Conservation (phyloP, 768 basidiomycete genomes). For the Obba rivulosa region DNA sequence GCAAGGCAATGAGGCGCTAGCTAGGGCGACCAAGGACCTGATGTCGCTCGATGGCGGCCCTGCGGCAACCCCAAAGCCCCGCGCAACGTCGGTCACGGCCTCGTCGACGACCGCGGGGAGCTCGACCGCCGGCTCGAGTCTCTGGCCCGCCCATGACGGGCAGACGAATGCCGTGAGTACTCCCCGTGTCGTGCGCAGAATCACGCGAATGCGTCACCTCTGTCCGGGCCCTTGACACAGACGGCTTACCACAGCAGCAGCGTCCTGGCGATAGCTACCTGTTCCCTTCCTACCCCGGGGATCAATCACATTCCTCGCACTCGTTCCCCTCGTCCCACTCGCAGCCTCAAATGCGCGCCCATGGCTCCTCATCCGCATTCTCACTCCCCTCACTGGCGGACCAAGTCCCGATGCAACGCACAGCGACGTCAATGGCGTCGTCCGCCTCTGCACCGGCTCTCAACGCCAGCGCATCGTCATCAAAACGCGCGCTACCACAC, state of each 20-base stretch:
- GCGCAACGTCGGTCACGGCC: background rate
- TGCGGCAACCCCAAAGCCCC: slow-evolving; percentile 4
- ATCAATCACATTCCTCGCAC: too few species aligned
- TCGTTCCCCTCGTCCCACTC: background rate
- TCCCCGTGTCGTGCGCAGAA: background rate
- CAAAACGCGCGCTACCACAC: slow-evolving; percentile 7
- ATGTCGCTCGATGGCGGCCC: slow-evolving; percentile 53
- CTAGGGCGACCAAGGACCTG: slow-evolving; percentile 79
- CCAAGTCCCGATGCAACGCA: background rate
- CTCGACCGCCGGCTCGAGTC: slow-evolving; percentile 3
- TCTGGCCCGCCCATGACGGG: slow-evolving; percentile 11
- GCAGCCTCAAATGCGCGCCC: slow-evolving; percentile 6
- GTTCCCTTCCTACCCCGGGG: slow-evolving; percentile 1
- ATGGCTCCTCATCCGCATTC: slow-evolving; percentile 4
- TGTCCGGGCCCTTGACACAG: slow-evolving; percentile 1
- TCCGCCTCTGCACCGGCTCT: slow-evolving; percentile 4
- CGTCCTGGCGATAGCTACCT: slow-evolving; percentile 1
- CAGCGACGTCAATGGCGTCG: background rate
- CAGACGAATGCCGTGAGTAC: background rate
- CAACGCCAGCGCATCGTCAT: slow-evolving; percentile 1
- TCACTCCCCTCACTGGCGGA: slow-evolving; percentile 9
- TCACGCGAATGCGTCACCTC: slow-evolving; percentile 4
- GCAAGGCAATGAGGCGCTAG: slow-evolving; percentile 57
- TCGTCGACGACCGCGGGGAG: background rate
- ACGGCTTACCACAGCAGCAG: background rate